Evolutionary conservation across 2,329 filamentous ascomycete species (phyloP).

Genomic region (Colletotrichum caudatum): DNA sequence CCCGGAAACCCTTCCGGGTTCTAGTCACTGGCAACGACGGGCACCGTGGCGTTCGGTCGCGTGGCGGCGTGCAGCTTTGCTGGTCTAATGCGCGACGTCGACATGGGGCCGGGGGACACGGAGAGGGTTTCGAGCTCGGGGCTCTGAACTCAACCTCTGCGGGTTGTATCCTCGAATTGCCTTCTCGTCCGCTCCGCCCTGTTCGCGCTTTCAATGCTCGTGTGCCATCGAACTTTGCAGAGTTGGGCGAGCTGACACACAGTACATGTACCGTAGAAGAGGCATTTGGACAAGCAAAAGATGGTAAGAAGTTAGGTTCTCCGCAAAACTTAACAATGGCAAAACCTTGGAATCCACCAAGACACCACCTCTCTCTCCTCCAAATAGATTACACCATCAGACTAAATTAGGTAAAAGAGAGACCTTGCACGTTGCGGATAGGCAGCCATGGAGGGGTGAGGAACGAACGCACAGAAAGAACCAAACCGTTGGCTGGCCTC

Average conservation of each 20-base stretch:
- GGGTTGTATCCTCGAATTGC: background rate
- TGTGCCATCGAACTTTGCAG: background rate
- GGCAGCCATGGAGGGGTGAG: background rate
- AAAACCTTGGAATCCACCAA: background rate
- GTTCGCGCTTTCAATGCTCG: constrained; percentile 3
- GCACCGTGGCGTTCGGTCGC: constrained; percentile 16
- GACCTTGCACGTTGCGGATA: background rate
- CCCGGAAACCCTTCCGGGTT: constrained; percentile 10
- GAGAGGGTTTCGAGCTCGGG: background rate
- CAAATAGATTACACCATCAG: background rate
- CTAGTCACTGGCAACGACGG: constrained; percentile 3
- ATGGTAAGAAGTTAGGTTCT: constrained; percentile 23
- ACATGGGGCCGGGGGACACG: background rate
- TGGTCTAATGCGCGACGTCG: background rate
- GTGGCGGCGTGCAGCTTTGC: constrained; percentile 1
- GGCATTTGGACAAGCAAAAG: background rate
- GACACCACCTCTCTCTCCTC: background rate
- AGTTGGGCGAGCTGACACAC: background rate
- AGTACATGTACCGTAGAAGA: background rate
- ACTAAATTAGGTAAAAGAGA: background rate
- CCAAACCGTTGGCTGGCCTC: constrained; percentile 6
- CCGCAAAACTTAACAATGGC: constrained; percentile 25
- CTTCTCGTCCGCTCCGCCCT: constrained; percentile 3
- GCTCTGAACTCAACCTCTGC: background rate
- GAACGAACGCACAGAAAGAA: constrained; percentile 6